Evolutionary conservation across 768 basidiomycete species (phyloP), one percentile per base, ranked within the genome.

Genomic region (Grammothele lineata): DNA sequence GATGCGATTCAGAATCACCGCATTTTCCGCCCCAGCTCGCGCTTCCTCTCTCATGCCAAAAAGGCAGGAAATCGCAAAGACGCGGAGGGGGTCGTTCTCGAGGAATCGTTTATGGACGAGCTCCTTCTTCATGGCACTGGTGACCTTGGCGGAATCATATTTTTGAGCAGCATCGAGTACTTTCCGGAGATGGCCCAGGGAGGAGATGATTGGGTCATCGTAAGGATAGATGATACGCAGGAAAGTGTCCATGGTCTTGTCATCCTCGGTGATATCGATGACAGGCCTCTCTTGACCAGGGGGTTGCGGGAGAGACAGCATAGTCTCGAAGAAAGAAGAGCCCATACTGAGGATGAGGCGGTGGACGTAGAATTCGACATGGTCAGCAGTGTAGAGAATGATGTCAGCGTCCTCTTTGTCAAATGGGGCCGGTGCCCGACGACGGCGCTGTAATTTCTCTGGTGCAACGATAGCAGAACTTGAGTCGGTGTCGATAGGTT

Each of bases 241-340:
- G 23, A 57, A 40, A 5, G 34, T 26, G 27, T 60, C 56, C 24
- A 57, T 35, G 21, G 54, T 53, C 8, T 21, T 18, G 24, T 40
- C 41, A 34, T 41, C 39, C 41, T 55, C 53, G 30, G 17, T n/a
- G 37, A 57, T 6, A 3, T 30, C n/a, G 39, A 55, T 38, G 37
- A 42, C 33, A 5, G 42, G 51, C 22, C 17, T 40, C 6, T 36
- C 18, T 7, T 7, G 8, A 15, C 40, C 38, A 12, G 15, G 10
- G 18, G 35, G 9, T 25, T 66, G 66, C 23, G 80, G 78, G 23
- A 82, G 60, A 6, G 71, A 68, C 52, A 83, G 76, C 67, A 81
- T 76, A 51, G 71, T 68, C 40, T 68, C 67, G 53, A 84, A 84
- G 59, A 84, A 74, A 4, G 76, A 69, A 9, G 83, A 85, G 1